A percentile compares a stretch with the other conserved stretches of the same genome.
Conservation (phyloP, 345 rosid genomes). For the Hypericum androsaemum region DNA sequence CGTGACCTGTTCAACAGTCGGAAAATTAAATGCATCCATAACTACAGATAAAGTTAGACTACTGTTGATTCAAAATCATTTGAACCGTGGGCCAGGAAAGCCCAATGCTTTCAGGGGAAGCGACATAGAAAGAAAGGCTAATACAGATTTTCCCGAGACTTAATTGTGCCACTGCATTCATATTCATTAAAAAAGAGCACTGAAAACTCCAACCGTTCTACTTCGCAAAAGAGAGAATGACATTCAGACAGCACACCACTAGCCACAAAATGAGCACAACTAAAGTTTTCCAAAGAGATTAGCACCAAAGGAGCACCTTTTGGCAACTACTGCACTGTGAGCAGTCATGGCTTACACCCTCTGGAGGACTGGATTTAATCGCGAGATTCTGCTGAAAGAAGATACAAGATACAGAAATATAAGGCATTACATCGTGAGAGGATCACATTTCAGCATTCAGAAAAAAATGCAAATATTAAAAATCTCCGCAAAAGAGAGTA, state of each 20-base stretch:
- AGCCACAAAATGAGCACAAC: background rate
- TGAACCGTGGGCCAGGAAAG: no score
- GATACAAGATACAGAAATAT: constrained; percentile 7
- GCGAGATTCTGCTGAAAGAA: constrained; percentile 39
- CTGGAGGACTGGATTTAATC: constrained; percentile 44
- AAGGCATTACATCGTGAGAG: constrained; percentile 3
- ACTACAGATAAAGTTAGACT: constrained; percentile 8
- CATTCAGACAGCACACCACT: background rate
- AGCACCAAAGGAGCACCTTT: constrained; percentile 39
- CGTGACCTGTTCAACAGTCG: constrained; percentile 40
- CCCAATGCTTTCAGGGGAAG: no score
- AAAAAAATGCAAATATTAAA: background rate
- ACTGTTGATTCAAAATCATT: no score
- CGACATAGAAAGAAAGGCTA: no score
- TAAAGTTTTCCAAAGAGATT: constrained; percentile 4
- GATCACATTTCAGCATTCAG: background rate
- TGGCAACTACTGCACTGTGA: constrained; percentile 70
- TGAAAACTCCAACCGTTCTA: no score
- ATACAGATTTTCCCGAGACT: no score
- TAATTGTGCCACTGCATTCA: no score
- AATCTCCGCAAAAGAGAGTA: no score
- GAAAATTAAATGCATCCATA: constrained; percentile 13
- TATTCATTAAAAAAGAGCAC: no score
- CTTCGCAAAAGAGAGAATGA: no score
- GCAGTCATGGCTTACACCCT: constrained; percentile 79